Evolutionary conservation across 2,329 filamentous ascomycete species (phyloP), one percentile per base, ranked within the genome.

Genomic region (Gremmenia infestans): DNA sequence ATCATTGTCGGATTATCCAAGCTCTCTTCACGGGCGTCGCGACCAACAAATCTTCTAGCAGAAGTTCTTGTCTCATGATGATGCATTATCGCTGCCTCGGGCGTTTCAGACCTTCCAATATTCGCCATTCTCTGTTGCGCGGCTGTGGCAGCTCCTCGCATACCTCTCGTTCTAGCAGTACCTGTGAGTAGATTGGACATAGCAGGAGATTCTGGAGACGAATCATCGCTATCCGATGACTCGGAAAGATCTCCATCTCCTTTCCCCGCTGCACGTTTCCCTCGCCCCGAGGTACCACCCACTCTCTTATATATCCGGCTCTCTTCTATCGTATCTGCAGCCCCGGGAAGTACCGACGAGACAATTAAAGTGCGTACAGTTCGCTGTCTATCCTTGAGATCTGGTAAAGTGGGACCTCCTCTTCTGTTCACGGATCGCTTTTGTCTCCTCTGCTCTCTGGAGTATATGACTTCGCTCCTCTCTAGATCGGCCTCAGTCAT

Each of bases 351-450:
- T 19, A 96, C 91, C 3, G 90, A 92, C 9, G 93, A 97, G 1
- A 99, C 91, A 52, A 97, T 82, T 63, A 97, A 80, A 0, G 93
- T 97, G 48, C 94, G 85, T 55, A 97, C 93, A 0, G 94, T 97
- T 51, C 93, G 85, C 73, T 94, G 93, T 53, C 92, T 83, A 66
- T 99, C 94, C 71, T 95, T 96, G 56, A 99, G 83, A 73, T 99
- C 94, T n/a, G 94, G 94, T 42, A 99, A 77, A 57, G 90, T 88
- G 5, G 94, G 94, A 0, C 94, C 94, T 61, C 94, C 94, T 66
- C 94, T 85, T 60, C 94, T 82, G 71, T 97, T 97, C 65, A 96
- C 89, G 6, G 94, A 96, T 48, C 94, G 85, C 76, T 99, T 99
- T 74, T 97, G 92, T 51, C 92, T 84, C 65, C 94, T 81, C 72